Evolutionary conservation across 495 filamentous ascomycete genomes (phyloP), one percentile per base, ranked within the genome.

Genomic region (Trichoderma asperelloides): DNA sequence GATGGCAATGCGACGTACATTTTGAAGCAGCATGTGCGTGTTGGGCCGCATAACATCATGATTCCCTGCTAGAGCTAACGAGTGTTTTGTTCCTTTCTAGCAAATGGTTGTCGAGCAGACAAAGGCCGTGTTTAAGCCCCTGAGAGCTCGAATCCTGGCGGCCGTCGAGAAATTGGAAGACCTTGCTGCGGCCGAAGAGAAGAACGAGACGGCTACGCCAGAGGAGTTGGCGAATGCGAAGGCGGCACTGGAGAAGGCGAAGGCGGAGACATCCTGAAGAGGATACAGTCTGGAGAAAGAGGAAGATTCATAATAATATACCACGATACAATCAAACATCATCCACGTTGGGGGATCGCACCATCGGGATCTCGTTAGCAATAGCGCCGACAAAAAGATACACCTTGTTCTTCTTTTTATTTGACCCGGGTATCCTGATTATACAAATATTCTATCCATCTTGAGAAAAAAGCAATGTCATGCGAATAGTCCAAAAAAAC

Each of bases 21-120:
- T 63, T 71, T 97, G 67, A 91, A 86, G 77, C 94, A 98, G 73
- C 91, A 95, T 88, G 94, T 96, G 74, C 6, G 33, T 37, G 33
- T 37, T 37, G 33, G 33, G 9, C 33, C 33, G 33, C 33, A 37
- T 37, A 37, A n/a, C n/a, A n/a, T n/a, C n/a, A n/a, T n/a, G n/a
- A n/a, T n/a, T n/a, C n/a, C n/a, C n/a, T n/a, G n/a, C n/a, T n/a
- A n/a, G n/a, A n/a, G n/a, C n/a, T n/a, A n/a, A n/a, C n/a, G n/a
- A n/a, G n/a, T 8, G 74, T 73, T 3, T 3, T 40, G 21, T 23
- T 25, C 21, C 41, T 2, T 47, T 15, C 18, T 62, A 97, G 93
- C 83, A 84, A 72, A 84, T 81, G 78, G 91, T 89, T 21, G 77
- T 91, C 18, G 84, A 93, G 69, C 90, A 97, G 77, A 98, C 94